phyloP scores from a whole-genome alignment of 2,329 filamentous ascomycete species.

The Aspergillus ruber region DNA sequence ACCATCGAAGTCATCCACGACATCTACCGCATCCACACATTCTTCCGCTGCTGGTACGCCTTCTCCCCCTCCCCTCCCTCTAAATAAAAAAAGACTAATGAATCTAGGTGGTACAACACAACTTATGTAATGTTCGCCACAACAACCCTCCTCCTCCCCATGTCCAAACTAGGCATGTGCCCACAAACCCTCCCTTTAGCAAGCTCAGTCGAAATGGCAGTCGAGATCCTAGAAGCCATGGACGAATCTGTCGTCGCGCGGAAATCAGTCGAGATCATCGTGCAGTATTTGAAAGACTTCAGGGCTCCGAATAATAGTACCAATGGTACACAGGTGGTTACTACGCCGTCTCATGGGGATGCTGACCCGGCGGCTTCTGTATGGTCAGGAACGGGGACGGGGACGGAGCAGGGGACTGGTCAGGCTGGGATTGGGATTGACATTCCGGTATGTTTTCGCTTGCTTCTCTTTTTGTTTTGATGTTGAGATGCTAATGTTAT shows the following conservation, averaged over 20 bases:
- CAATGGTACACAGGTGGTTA: constrained; percentile 2
- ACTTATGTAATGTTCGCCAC: constrained; percentile 38
- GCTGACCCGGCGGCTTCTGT: not conserved
- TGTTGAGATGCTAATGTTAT: not conserved
- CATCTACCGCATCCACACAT: constrained; percentile 33
- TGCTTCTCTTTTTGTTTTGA: not conserved
- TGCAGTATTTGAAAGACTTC: constrained; percentile 27
- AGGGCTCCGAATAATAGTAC: constrained; percentile 6
- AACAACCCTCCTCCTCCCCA: constrained; percentile 31
- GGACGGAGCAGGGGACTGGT: constrained; percentile 6
- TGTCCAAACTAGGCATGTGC: constrained; percentile 24
- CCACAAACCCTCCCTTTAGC: constrained; percentile 22
- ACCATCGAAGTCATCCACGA: constrained; percentile 37
- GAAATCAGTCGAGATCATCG: constrained; percentile 33
- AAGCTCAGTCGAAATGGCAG: constrained; percentile 30
- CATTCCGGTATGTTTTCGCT: constrained; percentile 17
- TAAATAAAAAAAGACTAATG: not conserved
- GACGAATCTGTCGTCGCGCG: constrained; percentile 36
- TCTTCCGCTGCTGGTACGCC: constrained; percentile 38
- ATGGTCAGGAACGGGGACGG: not conserved
- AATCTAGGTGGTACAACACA: constrained; percentile 37
- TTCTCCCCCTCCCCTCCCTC: not conserved
- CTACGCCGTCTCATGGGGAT: not conserved
- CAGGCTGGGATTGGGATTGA: constrained; percentile 18
- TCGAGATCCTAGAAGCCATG: constrained; percentile 38